These are phyloP conservation scores for Apium graveolens DNA, from an alignment of 129 eudicot species.

Conservation along the genomic window DNA sequence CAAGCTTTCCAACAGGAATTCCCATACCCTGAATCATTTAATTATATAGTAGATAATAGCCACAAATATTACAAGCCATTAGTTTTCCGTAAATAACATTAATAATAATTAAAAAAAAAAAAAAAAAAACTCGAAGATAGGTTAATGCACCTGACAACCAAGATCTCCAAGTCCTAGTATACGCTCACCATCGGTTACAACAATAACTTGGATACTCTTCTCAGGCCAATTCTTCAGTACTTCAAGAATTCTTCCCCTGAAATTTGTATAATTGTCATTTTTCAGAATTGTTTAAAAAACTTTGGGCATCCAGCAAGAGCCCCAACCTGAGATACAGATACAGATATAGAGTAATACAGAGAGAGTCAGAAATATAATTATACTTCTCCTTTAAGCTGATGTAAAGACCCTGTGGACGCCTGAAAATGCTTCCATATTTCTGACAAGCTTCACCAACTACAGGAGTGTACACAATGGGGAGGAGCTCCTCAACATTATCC, in stretches of 20 bases:
- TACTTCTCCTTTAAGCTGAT: conserved; percentile 88
- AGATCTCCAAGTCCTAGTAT: conserved; percentile 92
- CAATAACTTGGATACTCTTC: conserved; percentile 71
- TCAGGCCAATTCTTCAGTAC: conserved; percentile 89
- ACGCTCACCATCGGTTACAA: conserved; percentile 95
- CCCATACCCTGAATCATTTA: conserved; percentile 75
- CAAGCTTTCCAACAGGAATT: conserved; percentile 90
- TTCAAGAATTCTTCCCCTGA: conserved; percentile 76
- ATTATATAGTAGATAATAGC: not conserved
- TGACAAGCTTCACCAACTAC: conserved; percentile 96
- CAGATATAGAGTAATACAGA: not conserved
- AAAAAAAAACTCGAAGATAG: not conserved
- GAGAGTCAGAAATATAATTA: not conserved
- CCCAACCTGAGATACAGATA: not conserved
- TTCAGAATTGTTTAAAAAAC: conserved; percentile 13
- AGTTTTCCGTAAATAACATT: not conserved
- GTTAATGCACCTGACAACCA: conserved; percentile 69
- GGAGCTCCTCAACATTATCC: conserved; percentile 81
- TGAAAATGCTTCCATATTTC: conserved; percentile 80
- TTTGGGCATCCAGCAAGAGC: not conserved
- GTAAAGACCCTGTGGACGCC: conserved; percentile 87
- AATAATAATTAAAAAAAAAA: not conserved
- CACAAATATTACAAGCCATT: not conserved
- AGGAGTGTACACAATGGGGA: conserved; percentile 85
- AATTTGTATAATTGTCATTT: conserved; percentile 18